Conservation (phyloP, 2,329 filamentous ascomycete species). For the Calonectria henricotiae region DNA sequence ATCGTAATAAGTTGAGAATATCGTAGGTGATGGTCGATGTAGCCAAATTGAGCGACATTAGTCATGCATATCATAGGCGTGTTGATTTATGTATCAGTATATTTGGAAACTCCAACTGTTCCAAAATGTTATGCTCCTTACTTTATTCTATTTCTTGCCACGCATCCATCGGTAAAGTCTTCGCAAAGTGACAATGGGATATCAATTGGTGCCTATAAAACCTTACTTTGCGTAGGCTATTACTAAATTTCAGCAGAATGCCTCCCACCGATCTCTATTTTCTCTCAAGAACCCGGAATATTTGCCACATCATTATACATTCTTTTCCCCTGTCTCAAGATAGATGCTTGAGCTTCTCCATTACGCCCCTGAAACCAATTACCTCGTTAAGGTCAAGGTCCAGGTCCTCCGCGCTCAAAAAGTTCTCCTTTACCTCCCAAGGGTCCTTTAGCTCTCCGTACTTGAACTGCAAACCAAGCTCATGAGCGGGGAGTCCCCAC, state of each 20-base stretch:
- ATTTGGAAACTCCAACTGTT: no score
- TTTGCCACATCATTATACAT: neutral
- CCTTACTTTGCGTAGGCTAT: no score
- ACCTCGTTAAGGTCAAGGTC: conserved; percentile 28
- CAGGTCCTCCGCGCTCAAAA: conserved; percentile 27
- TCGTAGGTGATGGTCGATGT: neutral
- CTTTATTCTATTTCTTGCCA: no score
- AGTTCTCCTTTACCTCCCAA: conserved; percentile 29
- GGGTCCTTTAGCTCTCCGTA: conserved; percentile 28
- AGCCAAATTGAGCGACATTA: neutral
- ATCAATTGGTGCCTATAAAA: no score
- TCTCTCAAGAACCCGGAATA: no score
- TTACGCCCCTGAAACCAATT: conserved; percentile 29
- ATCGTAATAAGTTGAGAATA: neutral
- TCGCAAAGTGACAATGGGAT: no score
- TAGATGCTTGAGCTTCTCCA: conserved; percentile 28
- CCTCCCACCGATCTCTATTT: no score
- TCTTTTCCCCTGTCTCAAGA: neutral
- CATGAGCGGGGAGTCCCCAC: conserved; percentile 23
- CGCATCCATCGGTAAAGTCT: no score
- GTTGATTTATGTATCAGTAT: no score
- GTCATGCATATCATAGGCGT: neutral
- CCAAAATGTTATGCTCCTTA: no score
- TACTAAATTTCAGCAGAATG: no score
- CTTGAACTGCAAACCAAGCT: conserved; percentile 33